A percentile compares a stretch with the other conserved stretches of the same genome.
phyloP scores from a whole-genome alignment of 169 alveolate genomes.

The Miamiensis avidus region DNA sequence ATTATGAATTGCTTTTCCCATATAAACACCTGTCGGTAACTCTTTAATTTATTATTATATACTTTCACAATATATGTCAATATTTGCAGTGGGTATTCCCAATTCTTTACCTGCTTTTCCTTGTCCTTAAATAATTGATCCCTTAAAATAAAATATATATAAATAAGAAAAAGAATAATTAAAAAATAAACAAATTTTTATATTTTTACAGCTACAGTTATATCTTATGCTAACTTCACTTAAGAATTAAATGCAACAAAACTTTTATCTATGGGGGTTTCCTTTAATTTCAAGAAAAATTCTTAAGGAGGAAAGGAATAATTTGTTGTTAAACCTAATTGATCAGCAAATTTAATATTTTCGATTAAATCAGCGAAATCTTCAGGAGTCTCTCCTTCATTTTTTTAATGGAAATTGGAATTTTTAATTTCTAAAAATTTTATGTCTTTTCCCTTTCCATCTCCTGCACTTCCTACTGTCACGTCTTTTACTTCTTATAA shows the following conservation, averaged over 20 bases:
- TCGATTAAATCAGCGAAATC: background rate
- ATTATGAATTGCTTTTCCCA: background rate
- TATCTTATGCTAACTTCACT: background rate
- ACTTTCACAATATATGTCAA: background rate
- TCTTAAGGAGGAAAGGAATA: background rate
- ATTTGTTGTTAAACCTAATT: background rate
- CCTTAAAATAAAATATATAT: background rate
- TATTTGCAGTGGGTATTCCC: background rate
- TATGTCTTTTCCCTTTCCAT: background rate
- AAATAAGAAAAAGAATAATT: no score
- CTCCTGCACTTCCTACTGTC: background rate
- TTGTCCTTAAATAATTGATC: background rate
- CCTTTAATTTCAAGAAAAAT: no score
- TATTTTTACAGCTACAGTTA: no score
- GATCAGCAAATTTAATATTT: background rate
- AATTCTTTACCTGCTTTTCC: background rate
- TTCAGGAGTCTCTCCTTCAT: background rate
- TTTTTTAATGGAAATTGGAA: background rate
- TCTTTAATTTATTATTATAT: no score
- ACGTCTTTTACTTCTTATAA: background rate
- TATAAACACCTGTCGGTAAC: background rate
- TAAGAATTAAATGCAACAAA: background rate
- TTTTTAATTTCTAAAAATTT: no score
- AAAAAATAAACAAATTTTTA: no score
- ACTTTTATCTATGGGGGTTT: background rate